Conservation (phyloP, 2,329 filamentous ascomycete species). For the Fusarium globosum region DNA sequence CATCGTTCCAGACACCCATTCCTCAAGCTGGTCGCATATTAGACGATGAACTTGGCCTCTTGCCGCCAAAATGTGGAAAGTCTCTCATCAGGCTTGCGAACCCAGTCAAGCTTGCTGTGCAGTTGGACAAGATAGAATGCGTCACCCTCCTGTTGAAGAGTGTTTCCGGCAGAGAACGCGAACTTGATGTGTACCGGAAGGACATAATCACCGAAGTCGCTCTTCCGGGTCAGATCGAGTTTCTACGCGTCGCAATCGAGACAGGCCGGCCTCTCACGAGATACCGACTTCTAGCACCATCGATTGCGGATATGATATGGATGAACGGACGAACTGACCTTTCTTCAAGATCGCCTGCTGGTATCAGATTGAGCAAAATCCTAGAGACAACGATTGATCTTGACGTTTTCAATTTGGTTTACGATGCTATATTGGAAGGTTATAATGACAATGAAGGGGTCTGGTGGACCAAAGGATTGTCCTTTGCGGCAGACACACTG, state of each 20-base stretch:
- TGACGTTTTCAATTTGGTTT: background rate
- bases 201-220: background rate
- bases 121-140: background rate
- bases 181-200: background rate
- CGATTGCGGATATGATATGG: background rate
- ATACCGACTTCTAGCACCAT: background rate
- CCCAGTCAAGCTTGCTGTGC: background rate
- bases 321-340: background rate
- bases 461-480: background rate
- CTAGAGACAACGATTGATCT: background rate
- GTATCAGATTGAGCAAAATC: background rate
- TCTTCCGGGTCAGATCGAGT: background rate
- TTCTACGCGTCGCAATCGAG: background rate
- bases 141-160: background rate
- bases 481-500: background rate
- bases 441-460: background rate
- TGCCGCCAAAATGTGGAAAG: background rate
- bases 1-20: background rate
- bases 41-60: background rate
- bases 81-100: constrained; percentile 1
- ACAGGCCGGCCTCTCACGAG: background rate
- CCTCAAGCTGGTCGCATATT: background rate
- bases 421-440: background rate
- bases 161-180: accelerated
- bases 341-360: background rate